Conservation (phyloP, 2,329 filamentous ascomycete genomes). For the Chaetomiaceae sp. region DNA sequence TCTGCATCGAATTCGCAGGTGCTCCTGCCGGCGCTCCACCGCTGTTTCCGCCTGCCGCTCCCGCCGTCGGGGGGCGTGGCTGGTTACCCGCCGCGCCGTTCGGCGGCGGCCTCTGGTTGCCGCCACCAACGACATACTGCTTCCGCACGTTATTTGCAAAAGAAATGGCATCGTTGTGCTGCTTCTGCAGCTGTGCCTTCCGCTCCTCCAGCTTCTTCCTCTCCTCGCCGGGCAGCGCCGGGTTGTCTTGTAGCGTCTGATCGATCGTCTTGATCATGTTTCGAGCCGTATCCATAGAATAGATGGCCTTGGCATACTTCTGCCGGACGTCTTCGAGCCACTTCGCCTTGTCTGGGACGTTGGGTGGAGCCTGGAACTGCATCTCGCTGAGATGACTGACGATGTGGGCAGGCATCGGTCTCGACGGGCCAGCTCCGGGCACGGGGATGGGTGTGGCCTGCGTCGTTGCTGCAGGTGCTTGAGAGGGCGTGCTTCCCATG, state of each 20-base stretch:
- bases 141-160: slow-evolving; percentile 45
- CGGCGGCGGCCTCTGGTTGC: slow-evolving; percentile 20
- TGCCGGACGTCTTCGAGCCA: slow-evolving; percentile 44
- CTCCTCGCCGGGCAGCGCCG: slow-evolving; percentile 42
- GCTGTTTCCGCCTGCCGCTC: slow-evolving; percentile 15
- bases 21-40: slow-evolving; percentile 24
- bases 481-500: slow-evolving; percentile 2
- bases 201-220: slow-evolving; percentile 38
- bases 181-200: slow-evolving; percentile 40
- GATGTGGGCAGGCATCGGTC: slow-evolving; percentile 36
- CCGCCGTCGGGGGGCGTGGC: slow-evolving; percentile 12
- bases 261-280: slow-evolving; percentile 36
- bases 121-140: slow-evolving; percentile 35
- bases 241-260: slow-evolving; percentile 38
- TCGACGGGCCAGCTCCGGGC: slow-evolving; percentile 7
- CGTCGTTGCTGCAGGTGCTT: not conserved
- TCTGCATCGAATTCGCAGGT: slow-evolving; percentile 19
- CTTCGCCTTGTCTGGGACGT: slow-evolving; percentile 39
- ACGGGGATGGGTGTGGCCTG: slow-evolving; percentile 6
- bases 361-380: slow-evolving; percentile 39
- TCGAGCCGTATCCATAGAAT: slow-evolving; percentile 43
- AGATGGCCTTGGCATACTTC: slow-evolving; percentile 42
- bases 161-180: slow-evolving; percentile 40
- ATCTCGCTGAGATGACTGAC: slow-evolving; percentile 43
- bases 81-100: slow-evolving; percentile 14